Percentiles rank a stretch among this genome's conserved stretches.
Conservation (phyloP, 192 early-diverging fungal species). For the Podochytrium sp. region DNA sequence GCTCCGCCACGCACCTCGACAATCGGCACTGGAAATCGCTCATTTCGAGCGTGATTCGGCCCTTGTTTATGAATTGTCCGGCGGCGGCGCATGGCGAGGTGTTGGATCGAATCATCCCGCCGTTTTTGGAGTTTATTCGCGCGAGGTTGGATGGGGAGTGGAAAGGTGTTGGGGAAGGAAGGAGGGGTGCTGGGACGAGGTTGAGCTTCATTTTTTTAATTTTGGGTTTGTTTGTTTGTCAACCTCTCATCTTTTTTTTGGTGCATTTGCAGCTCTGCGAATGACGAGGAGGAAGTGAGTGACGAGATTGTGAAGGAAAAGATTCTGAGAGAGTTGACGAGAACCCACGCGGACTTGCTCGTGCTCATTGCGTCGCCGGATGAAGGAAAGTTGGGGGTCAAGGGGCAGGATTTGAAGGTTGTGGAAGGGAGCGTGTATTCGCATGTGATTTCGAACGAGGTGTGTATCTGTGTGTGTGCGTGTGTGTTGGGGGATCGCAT, state of each 20-base stretch:
- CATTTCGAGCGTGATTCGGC: constrained; percentile 32
- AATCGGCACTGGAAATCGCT: constrained; percentile 46
- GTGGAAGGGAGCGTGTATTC: background rate
- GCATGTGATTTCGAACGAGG: background rate
- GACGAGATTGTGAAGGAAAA: constrained; percentile 44
- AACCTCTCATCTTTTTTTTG: background rate
- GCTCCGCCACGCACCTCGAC: constrained; percentile 23
- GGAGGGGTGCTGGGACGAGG: constrained; percentile 10
- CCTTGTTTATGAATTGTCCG: constrained; percentile 41
- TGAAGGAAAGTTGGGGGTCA: constrained; percentile 4
- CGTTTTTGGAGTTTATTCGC: constrained; percentile 26
- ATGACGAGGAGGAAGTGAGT: constrained; percentile 32
- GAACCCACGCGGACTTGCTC: constrained; percentile 35
- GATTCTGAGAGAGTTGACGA: constrained; percentile 40
- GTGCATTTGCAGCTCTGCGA: background rate
- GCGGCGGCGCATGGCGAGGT: background rate
- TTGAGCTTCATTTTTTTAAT: background rate
- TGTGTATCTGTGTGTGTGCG: no score
- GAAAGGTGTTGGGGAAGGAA: constrained; percentile 23
- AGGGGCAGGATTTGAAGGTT: background rate
- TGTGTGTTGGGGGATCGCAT: no score
- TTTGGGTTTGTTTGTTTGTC: background rate
- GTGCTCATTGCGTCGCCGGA: constrained; percentile 18
- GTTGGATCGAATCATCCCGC: constrained; percentile 24
- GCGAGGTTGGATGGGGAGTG: constrained; percentile 35